A percentile compares a stretch with the other conserved stretches of the same genome.
These are phyloP conservation scores for Debaryomyces coudertii DNA, from an alignment of 1,139 yeast genomes.

Conservation along the genomic window DNA sequence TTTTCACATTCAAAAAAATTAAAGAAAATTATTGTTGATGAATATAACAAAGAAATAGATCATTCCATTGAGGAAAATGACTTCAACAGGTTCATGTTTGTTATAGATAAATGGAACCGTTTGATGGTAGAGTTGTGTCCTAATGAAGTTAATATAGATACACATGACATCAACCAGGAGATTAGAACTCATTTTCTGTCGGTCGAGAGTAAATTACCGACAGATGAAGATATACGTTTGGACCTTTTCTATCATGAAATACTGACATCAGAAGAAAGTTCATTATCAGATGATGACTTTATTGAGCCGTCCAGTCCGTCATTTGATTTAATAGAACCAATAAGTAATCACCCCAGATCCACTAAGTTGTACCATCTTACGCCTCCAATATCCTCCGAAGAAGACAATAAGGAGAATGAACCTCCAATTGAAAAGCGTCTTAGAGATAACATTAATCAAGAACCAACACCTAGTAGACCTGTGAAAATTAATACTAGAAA, in stretches of 20 bases:
- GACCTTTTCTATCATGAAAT: conserved; percentile 31
- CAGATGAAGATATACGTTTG: conserved; percentile 27
- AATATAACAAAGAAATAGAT: conserved; percentile 37
- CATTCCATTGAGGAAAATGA: conserved; percentile 37
- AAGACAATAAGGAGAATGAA: conserved; percentile 11
- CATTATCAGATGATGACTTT: background rate
- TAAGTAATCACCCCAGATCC: background rate
- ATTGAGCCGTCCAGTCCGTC: conserved; percentile 15
- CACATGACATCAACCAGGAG: conserved; percentile 37
- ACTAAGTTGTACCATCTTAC: background rate
- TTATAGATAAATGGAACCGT: conserved; percentile 47
- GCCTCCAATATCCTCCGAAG: conserved; percentile 13
- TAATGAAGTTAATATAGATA: conserved; percentile 16
- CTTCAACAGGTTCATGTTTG: conserved; percentile 36
- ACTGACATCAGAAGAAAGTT: background rate
- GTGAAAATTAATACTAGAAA: background rate
- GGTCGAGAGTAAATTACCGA: conserved; percentile 21
- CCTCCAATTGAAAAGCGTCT: background rate
- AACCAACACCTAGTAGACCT: background rate
- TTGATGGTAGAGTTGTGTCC: conserved; percentile 45
- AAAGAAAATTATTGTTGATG: conserved; percentile 38
- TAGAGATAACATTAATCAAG: background rate
- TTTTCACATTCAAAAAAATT: conserved; percentile 42
- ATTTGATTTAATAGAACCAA: conserved; percentile 10
- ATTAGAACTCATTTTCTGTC: conserved; percentile 28